These are phyloP conservation scores for Entomortierella lignicola DNA, from an alignment of 192 early-diverging fungal species.

Conservation along the genomic window DNA sequence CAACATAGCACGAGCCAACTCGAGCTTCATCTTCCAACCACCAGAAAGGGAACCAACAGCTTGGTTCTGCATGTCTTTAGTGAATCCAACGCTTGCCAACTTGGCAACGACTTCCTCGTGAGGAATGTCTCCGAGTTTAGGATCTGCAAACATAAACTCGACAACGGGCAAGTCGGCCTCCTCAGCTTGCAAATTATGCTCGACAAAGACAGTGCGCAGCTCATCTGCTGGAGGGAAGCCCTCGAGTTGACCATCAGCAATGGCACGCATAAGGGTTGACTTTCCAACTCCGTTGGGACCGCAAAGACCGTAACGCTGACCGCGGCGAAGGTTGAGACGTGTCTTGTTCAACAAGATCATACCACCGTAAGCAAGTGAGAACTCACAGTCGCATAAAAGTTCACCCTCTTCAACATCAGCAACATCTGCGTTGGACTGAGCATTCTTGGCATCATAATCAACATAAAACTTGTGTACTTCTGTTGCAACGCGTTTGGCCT, in stretches of 20 bases:
- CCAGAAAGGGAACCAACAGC: constrained; percentile 81
- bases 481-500: constrained; percentile 59
- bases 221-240: constrained; percentile 83
- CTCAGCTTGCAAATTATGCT: constrained; percentile 78
- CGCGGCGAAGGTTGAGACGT: constrained; percentile 71
- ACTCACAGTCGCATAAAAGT: constrained; percentile 78
- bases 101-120: constrained; percentile 57
- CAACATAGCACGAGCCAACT: constrained; percentile 88
- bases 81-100: constrained; percentile 76
- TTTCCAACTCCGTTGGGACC: constrained; percentile 89
- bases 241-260: constrained; percentile 85
- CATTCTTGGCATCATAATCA: constrained; percentile 61
- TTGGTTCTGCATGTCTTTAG: constrained; percentile 65
- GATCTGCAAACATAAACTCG: constrained; percentile 75
- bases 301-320: constrained; percentile 83
- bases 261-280: constrained; percentile 87
- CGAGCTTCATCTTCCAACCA: constrained; percentile 94
- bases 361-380: constrained; percentile 86
- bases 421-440: constrained; percentile 53
- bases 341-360: constrained; percentile 83
- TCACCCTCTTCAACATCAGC: constrained; percentile 66
- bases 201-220: constrained; percentile 84
- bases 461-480: constrained; percentile 48
- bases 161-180: constrained; percentile 77
- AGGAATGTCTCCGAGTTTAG: constrained; percentile 65